phyloP scores from a whole-genome alignment of 2,329 filamentous ascomycete genomes.

The Colletotrichum musae region DNA sequence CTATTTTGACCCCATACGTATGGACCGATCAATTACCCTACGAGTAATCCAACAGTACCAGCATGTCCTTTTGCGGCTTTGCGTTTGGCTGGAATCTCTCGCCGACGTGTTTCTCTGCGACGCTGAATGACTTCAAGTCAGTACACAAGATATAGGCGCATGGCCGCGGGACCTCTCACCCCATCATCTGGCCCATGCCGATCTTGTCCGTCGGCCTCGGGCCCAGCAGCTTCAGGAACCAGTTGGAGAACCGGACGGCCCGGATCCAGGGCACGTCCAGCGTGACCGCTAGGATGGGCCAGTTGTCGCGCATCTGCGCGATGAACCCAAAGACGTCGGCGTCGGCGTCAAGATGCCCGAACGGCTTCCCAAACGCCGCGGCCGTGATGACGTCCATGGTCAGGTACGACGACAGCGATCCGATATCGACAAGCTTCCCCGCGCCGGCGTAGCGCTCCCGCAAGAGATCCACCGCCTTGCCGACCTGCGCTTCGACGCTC shows the following conservation, averaged over 20 bases:
- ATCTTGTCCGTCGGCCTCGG: conserved; percentile 43
- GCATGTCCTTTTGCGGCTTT: conserved; percentile 40
- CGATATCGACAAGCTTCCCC: not conserved
- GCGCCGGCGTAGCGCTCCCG: conserved; percentile 10
- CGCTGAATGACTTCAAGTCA: conserved; percentile 17
- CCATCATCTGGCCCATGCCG: conserved; percentile 41
- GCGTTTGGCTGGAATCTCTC: conserved; percentile 36
- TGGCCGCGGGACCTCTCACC: conserved; percentile 38
- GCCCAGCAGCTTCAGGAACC: conserved; percentile 43
- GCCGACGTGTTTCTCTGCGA: conserved; percentile 38
- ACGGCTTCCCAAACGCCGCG: conserved; percentile 45
- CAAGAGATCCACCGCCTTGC: conserved; percentile 31
- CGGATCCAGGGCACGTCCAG: conserved; percentile 46
- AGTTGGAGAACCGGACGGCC: conserved; percentile 40
- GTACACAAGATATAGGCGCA: too few species aligned
- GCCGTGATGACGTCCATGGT: conserved; percentile 46
- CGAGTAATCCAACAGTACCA: conserved; percentile 36
- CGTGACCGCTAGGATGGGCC: conserved; percentile 37
- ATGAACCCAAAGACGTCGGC: conserved; percentile 44
- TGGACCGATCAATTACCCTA: too few species aligned
- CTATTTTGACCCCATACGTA: too few species aligned
- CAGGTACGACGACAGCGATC: conserved; percentile 4
- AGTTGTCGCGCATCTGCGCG: conserved; percentile 27
- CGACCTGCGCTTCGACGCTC: conserved; percentile 31
- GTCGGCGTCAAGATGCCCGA: conserved; percentile 46